Base-by-base conservation (phyloP, 1,284 basidiomycete genomes). In the Phellopilus nigrolimitatus region DNA sequence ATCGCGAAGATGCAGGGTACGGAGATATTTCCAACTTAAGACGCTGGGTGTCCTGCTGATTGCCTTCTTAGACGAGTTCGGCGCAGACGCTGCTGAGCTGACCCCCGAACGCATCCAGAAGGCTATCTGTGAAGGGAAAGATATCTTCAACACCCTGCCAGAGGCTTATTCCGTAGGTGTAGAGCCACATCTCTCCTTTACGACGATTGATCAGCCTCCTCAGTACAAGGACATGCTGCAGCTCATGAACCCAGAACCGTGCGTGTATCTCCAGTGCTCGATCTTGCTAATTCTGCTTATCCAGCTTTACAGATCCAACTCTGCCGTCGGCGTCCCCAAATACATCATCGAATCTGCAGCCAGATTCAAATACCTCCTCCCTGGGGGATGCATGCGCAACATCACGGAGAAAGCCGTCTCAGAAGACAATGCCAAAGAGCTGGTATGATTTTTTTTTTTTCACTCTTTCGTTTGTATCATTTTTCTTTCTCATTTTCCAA, bases 41-140 rank as follows among this genome's bases (percentile, higher is more conserved):
- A 39, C 8, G 19, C 9, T 10, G 17, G 19, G 21, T 19, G 2
- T 19, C 9, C 4, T 9, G 10, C n/a, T 49, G 37, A 15, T 27
- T 34, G 22, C 34, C 31, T 13, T 6, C 22, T 12, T 22, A 50
- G 69, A 71, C 47, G 62, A 69, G 3, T 60, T 70, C 8, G 65
- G 64, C 12, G 59, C 64, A 2, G 63, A 63, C 5, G 37, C 58
- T 0, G 46, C 59, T 8, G 54, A 65, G 3, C 59, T 70, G 13
- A 45, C 59, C 0, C 64, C 64, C 0, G 47, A 53, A 5, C 48
- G 56, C 12, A 67, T 71, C 21, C 65, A 69, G 49, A 43, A 63
- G 25, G 66, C 64, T 27, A 64, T 71, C 27, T 71, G 70, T 49
- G 47, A 57, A 19, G 68, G 69, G 8, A 57, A 60, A 24, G 69